Conservation (phyloP, 257 asterid genomes). For the Solanum etuberosum region DNA sequence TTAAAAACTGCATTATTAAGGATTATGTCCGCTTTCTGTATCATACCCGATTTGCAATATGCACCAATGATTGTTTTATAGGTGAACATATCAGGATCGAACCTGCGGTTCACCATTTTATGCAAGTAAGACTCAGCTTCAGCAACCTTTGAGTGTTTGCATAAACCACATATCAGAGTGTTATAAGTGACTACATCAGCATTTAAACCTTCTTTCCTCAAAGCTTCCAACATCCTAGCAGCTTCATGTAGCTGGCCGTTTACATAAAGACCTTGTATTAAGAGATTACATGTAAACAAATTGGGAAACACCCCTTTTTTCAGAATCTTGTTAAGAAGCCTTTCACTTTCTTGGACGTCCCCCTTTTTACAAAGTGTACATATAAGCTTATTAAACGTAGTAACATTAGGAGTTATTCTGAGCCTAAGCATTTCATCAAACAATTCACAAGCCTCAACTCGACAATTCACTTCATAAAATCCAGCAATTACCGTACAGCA, state of each 20-base stretch:
- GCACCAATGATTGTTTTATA: constrained; percentile 76
- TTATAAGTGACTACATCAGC: constrained; percentile 82
- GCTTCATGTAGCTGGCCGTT: constrained; percentile 56
- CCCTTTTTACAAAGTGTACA: constrained; percentile 75
- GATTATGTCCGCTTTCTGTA: constrained; percentile 53
- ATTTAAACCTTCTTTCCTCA: constrained; percentile 32
- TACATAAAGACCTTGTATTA: constrained; percentile 72
- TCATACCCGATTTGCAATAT: constrained; percentile 61
- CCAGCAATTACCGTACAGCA: constrained; percentile 77
- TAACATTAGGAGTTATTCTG: constrained; percentile 51
- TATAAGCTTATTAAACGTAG: constrained; percentile 73
- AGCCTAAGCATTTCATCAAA: constrained; percentile 66
- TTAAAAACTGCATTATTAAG: constrained; percentile 52
- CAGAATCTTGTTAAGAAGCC: constrained; percentile 58
- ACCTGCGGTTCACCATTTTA: constrained; percentile 68
- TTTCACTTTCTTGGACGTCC: constrained; percentile 50
- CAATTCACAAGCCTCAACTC: constrained; percentile 45
- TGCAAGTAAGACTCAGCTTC: constrained; percentile 69
- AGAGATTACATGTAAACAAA: constrained; percentile 66
- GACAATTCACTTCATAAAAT: constrained; percentile 49
- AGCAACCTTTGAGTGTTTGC: constrained; percentile 60
- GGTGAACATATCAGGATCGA: constrained; percentile 68
- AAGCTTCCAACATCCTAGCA: constrained; percentile 43
- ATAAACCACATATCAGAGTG: constrained; percentile 68
- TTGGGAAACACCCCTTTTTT: constrained; percentile 72